Evolutionary conservation across 495 filamentous ascomycete genomes (phyloP), one percentile per base, ranked within the genome.

Genomic region (Penicillium roqueforti): DNA sequence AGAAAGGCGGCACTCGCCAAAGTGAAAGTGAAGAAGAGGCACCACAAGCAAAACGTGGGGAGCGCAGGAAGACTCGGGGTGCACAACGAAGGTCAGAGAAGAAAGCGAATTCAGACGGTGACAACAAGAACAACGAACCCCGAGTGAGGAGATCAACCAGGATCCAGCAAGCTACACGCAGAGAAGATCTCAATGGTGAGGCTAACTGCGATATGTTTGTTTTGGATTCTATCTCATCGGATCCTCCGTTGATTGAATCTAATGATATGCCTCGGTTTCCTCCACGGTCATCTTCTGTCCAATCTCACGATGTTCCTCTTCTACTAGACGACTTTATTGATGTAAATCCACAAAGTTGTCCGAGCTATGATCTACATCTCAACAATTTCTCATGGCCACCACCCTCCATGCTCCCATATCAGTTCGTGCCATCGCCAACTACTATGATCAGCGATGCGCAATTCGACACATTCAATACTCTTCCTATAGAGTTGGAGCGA

Each of bases 401-500:
- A 1, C 28, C 46, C 4, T 40, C 58, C 3, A 61, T 49, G 22
- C 58, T 63, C 7, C 53, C 61, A 6, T 47, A 55, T 13, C 56
- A 63, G 5, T n/a, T 59, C 13, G 29, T 25, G 25, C 48, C 53
- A 25, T 73, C 72, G 6, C 73, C 73, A 18, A 58, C 57, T 34
- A 61, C 67, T 6, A 60, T 73, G 2, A 46, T 73, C 26, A 73
- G 67, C 25, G 70, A 71, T 34, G 68, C 73, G 13, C 64, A 66
- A 14, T 73, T 68, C 10, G 66, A 73, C 36, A 66, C 70, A 7
- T 76, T 74, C 56, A 68, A 73, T 42, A 55, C 57, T 1, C 53
- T 73, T 18, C 71, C 73, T 16, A 42, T 68, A 29, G 62, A 69
- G 10, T 31, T 73, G 22, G 58, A 65, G 48, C 42, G 51, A 7